Base-by-base conservation (phyloP, 148 eudicot genomes). In the Vaccinium vitisidaea region DNA sequence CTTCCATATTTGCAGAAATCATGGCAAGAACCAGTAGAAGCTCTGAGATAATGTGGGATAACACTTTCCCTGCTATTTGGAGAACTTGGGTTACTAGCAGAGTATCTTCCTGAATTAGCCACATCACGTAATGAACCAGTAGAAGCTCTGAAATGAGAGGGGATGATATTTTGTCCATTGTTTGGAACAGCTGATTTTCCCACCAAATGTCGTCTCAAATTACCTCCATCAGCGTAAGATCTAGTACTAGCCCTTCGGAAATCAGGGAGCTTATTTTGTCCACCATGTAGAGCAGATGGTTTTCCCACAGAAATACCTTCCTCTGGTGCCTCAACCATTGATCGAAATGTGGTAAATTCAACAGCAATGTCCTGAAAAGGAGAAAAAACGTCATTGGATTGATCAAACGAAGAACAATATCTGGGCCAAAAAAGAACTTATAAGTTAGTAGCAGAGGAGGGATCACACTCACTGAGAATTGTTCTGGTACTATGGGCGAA, bases 1-100 rank as follows among this genome's bases (percentile, higher is more conserved):
- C 52, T 88, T 18, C 95, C 98, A 70, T 88, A 89, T 88, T 95
- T 95, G 88, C 99, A 97, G 70, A 88, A 81, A 84, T 95, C 99
- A 83, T 94, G 98, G 81, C 99, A 95, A 61, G 99, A 97, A 77
- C 98, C 98, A 67, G 93, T 90, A 23, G 97, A 92, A 59, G 98
- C 92, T 90, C 94, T 90, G 73, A 96, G 98, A 88, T 93, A 93
- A 84, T 87, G 88, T 16, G 98, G 95, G 80, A 87, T 81, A 10
- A 52, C 70, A 75, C 58, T 84, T 78, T 67, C 81, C 36, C 65
- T 85, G 77, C 85, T 83, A 69, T 84, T 85, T 23, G 55, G 46
- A 53, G 86, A 84, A 84, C 65, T 80, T 54, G 87, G 82, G 86
- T 87, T 92, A 58, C 78, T 85, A 30, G 76, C 56, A 77, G 89